Percentiles rank a stretch among this genome's conserved stretches.
Conservation (phyloP, 1,284 basidiomycete species). For the Ganoderma meredithae region DNA sequence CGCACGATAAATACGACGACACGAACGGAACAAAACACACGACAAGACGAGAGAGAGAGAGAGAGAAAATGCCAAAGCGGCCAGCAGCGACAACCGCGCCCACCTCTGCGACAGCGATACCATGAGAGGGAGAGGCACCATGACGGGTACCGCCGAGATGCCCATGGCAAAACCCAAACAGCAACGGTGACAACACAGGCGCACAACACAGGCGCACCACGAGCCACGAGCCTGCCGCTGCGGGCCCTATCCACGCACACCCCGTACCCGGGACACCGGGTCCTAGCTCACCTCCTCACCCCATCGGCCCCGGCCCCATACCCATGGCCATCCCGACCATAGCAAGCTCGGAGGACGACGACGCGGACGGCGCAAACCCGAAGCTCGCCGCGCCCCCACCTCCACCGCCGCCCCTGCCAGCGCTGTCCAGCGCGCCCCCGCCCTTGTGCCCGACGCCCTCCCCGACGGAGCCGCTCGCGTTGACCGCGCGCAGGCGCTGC, state of each 20-base stretch:
- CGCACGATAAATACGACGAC: background rate
- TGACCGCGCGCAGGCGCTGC: background rate
- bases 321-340: background rate
- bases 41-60: background rate
- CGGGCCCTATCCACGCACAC: background rate
- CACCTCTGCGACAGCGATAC: background rate
- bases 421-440: background rate
- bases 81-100: background rate
- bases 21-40: background rate
- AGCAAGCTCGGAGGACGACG: background rate
- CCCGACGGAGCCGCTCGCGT: background rate
- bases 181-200: background rate
- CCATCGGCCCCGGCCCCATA: background rate
- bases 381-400: background rate
- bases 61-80: background rate
- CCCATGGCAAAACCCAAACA: no score
- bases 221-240: background rate
- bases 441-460: slow-evolving; percentile 1
- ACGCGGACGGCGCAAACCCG: background rate
- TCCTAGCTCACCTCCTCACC: background rate
- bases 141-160: background rate
- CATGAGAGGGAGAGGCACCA: slow-evolving; percentile 6
- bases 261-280: background rate
- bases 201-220: background rate
- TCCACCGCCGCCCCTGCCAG: background rate